Evolutionary conservation across 2,329 filamentous ascomycete species (phyloP).

Genomic region (Pseudogymnoascus sp.): DNA sequence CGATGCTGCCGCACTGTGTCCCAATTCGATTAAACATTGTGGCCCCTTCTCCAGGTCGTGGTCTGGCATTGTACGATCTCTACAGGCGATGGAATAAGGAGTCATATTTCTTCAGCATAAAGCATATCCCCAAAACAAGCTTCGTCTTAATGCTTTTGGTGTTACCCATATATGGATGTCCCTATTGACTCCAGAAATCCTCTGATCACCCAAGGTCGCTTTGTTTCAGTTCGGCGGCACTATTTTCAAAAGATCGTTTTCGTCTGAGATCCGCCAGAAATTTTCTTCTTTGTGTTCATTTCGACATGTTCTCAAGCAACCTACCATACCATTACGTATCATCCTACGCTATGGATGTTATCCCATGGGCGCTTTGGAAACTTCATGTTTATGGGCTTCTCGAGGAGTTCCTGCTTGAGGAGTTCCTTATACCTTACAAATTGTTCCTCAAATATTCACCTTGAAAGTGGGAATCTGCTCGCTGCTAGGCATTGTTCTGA

Average conservation of each 20-base stretch:
- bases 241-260: slow-evolving; percentile 15
- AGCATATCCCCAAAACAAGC: slow-evolving; percentile 24
- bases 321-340: slow-evolving; percentile 39
- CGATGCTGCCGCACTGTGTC: not conserved
- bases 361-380: slow-evolving; percentile 51
- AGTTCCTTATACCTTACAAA: not conserved
- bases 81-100: slow-evolving; percentile 20
- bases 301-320: slow-evolving; percentile 28
- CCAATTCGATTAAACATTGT: not conserved
- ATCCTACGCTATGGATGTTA: slow-evolving; percentile 47
- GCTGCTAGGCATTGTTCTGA: slow-evolving; percentile 1
- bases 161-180: slow-evolving; percentile 29
- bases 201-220: slow-evolving; percentile 24
- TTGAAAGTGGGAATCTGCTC: not conserved
- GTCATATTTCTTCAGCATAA: slow-evolving; percentile 24
- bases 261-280: slow-evolving; percentile 19
- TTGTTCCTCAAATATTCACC: slow-evolving; percentile 7
- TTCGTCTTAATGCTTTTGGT: slow-evolving; percentile 26
- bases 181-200: slow-evolving; percentile 24
- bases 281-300: slow-evolving; percentile 23
- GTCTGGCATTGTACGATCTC: slow-evolving; percentile 24
- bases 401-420: slow-evolving; percentile 17
- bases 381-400: slow-evolving; percentile 54
- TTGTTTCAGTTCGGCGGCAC: slow-evolving; percentile 18
- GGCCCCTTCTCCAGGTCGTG: slow-evolving; percentile 16